These are phyloP conservation scores for Malassezia pachydermatis DNA, from an alignment of 1,284 basidiomycete genomes.

Conservation along the genomic window DNA sequence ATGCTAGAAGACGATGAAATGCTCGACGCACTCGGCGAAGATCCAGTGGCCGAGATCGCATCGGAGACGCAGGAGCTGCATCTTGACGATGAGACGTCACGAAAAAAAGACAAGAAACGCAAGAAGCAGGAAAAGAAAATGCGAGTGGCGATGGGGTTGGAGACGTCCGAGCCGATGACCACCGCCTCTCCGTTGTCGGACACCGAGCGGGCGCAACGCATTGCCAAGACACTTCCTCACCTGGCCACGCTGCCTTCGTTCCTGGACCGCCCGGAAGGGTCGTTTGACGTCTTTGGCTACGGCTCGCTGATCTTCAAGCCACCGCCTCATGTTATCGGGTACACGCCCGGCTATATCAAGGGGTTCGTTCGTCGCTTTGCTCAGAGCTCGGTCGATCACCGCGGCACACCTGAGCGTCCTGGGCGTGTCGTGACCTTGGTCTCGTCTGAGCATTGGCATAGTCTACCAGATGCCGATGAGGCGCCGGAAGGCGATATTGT, in stretches of 20 bases:
- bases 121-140: slow-evolving; percentile 31
- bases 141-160: background rate
- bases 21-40: slow-evolving; percentile 1
- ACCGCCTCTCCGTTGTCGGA: background rate
- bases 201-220: background rate
- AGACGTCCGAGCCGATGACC: background rate
- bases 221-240: slow-evolving; percentile 13
- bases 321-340: slow-evolving; percentile 40
- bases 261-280: slow-evolving; percentile 25
- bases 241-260: slow-evolving; percentile 5
- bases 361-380: slow-evolving; percentile 76
- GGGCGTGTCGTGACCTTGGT: slow-evolving; percentile 78
- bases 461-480: slow-evolving; percentile 45
- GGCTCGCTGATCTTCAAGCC: slow-evolving; percentile 46
- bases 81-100: slow-evolving; percentile 22
- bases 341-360: slow-evolving; percentile 64
- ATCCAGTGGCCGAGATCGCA: slow-evolving; percentile 22
- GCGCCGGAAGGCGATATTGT: slow-evolving; percentile 56
- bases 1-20: slow-evolving; percentile 53
- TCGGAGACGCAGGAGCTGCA: slow-evolving; percentile 12
- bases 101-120: slow-evolving; percentile 32
- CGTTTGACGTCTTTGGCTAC: slow-evolving; percentile 43
- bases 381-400: slow-evolving; percentile 72
- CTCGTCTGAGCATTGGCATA: slow-evolving; percentile 67
- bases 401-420: slow-evolving; percentile 40